Conservation (phyloP, 1,284 basidiomycete genomes). For the Ganoderma lucidum region DNA sequence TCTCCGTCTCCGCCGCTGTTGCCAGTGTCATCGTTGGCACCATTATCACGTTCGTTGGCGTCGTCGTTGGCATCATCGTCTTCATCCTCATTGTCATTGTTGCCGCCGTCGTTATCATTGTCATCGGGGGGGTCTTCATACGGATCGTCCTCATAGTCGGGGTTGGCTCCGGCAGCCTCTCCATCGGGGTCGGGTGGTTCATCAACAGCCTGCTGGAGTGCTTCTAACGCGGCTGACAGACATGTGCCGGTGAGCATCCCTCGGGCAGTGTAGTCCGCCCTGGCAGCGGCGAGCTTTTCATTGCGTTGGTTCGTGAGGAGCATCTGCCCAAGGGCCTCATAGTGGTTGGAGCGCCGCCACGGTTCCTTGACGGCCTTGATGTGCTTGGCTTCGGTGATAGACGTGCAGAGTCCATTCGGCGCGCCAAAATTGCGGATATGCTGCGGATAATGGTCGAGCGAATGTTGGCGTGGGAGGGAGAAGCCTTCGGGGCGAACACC, state of each 20-base stretch:
- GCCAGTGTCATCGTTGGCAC: too few relatives aligned
- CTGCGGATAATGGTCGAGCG: conserved; percentile 27
- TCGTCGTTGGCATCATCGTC: too few relatives aligned
- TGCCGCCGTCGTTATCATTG: too few relatives aligned
- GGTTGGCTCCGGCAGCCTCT: too few relatives aligned
- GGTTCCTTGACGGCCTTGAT: conserved; percentile 39
- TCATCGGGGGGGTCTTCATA: too few relatives aligned
- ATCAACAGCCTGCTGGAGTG: too few relatives aligned
- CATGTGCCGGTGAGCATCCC: background rate
- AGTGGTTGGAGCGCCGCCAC: conserved; percentile 32
- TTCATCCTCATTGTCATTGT: too few relatives aligned
- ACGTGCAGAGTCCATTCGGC: conserved; percentile 37
- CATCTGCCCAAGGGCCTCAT: conserved; percentile 36
- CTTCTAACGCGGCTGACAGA: too few relatives aligned
- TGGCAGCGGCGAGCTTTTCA: conserved; percentile 31
- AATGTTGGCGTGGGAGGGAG: conserved; percentile 36
- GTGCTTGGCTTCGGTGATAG: conserved; percentile 38
- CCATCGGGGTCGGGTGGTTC: too few relatives aligned
- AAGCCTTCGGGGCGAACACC: conserved; percentile 27
- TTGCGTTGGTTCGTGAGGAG: conserved; percentile 35
- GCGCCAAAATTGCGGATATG: conserved; percentile 32
- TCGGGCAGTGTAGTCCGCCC: conserved; percentile 20
- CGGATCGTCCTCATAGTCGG: too few relatives aligned
- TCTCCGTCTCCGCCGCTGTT: too few relatives aligned
- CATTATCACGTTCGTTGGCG: too few relatives aligned